A percentile compares a stretch with the other conserved stretches of the same genome.
These are phyloP conservation scores for Alternaria dauci DNA, from an alignment of 2,329 filamentous ascomycete genomes.

Conservation along the genomic window DNA sequence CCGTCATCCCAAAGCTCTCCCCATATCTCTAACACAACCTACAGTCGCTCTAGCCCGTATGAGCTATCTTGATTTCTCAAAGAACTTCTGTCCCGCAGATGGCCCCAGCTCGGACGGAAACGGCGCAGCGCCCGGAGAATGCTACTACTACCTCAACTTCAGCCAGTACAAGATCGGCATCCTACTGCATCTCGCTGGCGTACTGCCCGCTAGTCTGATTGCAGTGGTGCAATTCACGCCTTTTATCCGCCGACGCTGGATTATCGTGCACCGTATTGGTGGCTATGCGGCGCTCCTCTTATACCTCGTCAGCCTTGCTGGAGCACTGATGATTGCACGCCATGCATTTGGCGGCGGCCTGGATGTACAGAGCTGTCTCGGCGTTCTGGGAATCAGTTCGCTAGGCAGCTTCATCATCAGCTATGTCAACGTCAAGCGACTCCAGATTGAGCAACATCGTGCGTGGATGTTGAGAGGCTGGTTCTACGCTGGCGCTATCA, in stretches of 20 bases:
- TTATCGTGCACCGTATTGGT: slow-evolving; percentile 67
- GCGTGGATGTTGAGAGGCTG: slow-evolving; percentile 43
- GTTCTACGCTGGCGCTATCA: slow-evolving; percentile 59
- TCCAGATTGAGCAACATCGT: slow-evolving; percentile 61
- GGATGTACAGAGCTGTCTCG: slow-evolving; percentile 58
- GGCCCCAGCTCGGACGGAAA: slow-evolving; percentile 17
- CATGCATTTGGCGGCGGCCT: slow-evolving; percentile 64
- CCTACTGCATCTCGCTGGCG: slow-evolving; percentile 53
- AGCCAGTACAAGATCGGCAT: slow-evolving; percentile 51
- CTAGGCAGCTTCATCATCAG: slow-evolving; percentile 57
- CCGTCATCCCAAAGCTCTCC: neutral
- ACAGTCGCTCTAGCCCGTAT: slow-evolving; percentile 58
- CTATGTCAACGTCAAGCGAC: slow-evolving; percentile 64
- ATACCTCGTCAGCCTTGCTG: slow-evolving; percentile 56
- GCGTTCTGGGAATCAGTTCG: slow-evolving; percentile 58
- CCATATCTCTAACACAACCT: slow-evolving; percentile 13
- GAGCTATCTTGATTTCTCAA: slow-evolving; percentile 59
- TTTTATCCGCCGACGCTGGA: slow-evolving; percentile 55
- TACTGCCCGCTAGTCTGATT: slow-evolving; percentile 53
- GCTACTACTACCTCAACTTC: slow-evolving; percentile 53
- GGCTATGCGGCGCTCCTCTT: slow-evolving; percentile 65
- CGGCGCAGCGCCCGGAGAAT: slow-evolving; percentile 53
- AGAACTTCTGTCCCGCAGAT: slow-evolving; percentile 28
- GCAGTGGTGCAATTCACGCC: slow-evolving; percentile 55
- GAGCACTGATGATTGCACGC: slow-evolving; percentile 63